phyloP scores from a whole-genome alignment of 306 rosid species.

The Acacia melanoxylon region DNA sequence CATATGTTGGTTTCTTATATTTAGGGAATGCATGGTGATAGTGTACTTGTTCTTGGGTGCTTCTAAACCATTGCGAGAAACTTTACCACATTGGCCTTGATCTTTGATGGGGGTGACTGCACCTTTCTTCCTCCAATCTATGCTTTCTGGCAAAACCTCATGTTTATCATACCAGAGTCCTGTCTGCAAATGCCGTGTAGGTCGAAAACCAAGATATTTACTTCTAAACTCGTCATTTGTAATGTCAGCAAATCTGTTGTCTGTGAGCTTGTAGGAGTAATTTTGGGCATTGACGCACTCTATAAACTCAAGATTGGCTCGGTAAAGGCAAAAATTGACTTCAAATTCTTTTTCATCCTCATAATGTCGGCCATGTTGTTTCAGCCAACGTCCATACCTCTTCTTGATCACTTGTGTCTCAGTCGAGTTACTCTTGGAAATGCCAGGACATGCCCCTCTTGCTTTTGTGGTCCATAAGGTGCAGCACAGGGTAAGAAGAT shows the following conservation, averaged over 20 bases:
- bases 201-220: slow-evolving; percentile 42
- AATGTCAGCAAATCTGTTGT: slow-evolving; percentile 69
- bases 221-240: slow-evolving; percentile 56
- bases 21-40: background rate
- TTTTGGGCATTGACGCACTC: slow-evolving; percentile 55
- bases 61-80: slow-evolving; percentile 17
- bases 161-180: slow-evolving; percentile 34
- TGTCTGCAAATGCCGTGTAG: background rate
- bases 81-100: slow-evolving; percentile 77
- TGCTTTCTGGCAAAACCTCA: slow-evolving; percentile 33
- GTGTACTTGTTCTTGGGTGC: background rate
- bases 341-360: slow-evolving; percentile 49
- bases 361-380: slow-evolving; percentile 36
- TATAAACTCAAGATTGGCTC: slow-evolving; percentile 47
- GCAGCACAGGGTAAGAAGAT: slow-evolving; percentile 40
- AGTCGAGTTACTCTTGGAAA: slow-evolving; percentile 13
- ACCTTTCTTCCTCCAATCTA: slow-evolving; percentile 76
- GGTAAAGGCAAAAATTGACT: slow-evolving; percentile 57
- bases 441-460: slow-evolving; percentile 26
- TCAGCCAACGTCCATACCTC: slow-evolving; percentile 60
- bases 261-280: slow-evolving; percentile 55
- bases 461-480: slow-evolving; percentile 41
- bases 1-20: background rate
- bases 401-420: slow-evolving; percentile 33
- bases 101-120: slow-evolving; percentile 64